phyloP scores from a whole-genome alignment of 352 stramenopile species.

The Phytophthora citrophthora region DNA sequence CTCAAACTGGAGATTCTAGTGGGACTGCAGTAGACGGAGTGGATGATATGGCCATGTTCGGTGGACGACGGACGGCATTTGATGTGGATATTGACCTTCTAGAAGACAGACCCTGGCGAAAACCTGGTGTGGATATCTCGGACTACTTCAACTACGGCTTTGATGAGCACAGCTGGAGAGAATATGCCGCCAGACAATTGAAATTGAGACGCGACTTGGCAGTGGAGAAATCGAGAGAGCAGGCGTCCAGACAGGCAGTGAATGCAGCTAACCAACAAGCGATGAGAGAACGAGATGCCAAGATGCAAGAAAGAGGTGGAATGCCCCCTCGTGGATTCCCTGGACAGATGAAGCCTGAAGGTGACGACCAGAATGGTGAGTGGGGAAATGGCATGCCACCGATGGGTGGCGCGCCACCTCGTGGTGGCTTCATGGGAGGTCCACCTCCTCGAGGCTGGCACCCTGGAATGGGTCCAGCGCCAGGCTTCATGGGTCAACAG shows the following conservation, averaged over 20 bases:
- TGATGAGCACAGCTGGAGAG: slow-evolving; percentile 84
- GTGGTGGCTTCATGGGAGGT: slow-evolving; percentile 59
- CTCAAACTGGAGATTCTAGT: slow-evolving; percentile 24
- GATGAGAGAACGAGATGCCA: slow-evolving; percentile 41
- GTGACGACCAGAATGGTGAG: slow-evolving; percentile 28
- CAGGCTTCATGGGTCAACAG: slow-evolving; percentile 45
- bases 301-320: slow-evolving; percentile 35
- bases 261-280: slow-evolving; percentile 55
- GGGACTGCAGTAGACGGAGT: slow-evolving; percentile 36
- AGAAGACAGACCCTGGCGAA: slow-evolving; percentile 92
- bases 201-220: slow-evolving; percentile 70
- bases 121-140: slow-evolving; percentile 91
- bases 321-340: slow-evolving; percentile 36
- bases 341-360: slow-evolving; percentile 32
- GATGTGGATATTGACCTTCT: slow-evolving; percentile 93
- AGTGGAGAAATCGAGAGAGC: slow-evolving; percentile 78
- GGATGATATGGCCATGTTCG: slow-evolving; percentile 81
- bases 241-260: slow-evolving; percentile 80
- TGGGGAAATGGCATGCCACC: slow-evolving; percentile 33
- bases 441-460: slow-evolving; percentile 69
- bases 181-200: slow-evolving; percentile 86
- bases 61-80: slow-evolving; percentile 89
- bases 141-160: slow-evolving; percentile 96
- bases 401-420: slow-evolving; percentile 30
- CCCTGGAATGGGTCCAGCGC: slow-evolving; percentile 70